Evolutionary conservation across 257 asterid genomes (phyloP), one percentile per base, ranked within the genome.

Genomic region (Petrea volubilis): DNA sequence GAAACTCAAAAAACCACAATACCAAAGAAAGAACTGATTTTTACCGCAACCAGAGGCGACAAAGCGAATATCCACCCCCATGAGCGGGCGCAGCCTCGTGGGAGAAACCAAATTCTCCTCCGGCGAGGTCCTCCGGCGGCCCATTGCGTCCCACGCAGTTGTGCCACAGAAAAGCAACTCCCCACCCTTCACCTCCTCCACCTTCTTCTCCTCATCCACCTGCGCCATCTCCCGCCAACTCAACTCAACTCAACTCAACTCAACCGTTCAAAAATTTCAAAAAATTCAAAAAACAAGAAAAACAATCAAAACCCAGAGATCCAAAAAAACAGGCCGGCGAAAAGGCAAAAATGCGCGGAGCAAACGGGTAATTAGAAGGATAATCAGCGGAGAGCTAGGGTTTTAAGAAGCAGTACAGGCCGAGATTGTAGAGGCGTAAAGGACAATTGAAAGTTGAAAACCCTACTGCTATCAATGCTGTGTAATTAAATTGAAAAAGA

Each of bases 21-120:
- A 68, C 2, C 3, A 28, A 6, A 15, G 9, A 65, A 73, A 70
- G 17, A 7, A 31, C 4, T 21, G n/a, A 52, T 1, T 18, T 46
- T 64, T 90, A 92, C 98, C 96, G 67, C 94, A 92, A 33, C 99
- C 99, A 63, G 98, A 64, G 33, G 97, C 95, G 10, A 95, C 92
- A 63, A 78, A 88, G 75, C 92, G 87, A 83, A 95, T 90, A 72
- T 90, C 81, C 21, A 95, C 78, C 56, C 94, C 96, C 70, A 88
- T 75, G 13, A 95, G 94, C 34, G 98, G 92, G 25, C 97, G 90
- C 50, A 95, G 87, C 57, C 98, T 83, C 51, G 97, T 85, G 0
- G 97, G 98, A 57, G 99, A 86, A 65, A 85, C 82, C 81, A 92
- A 76, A 76, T 92, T 91, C 50, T 86, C 93, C 46, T 87, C 96